These are phyloP conservation scores for Ormosia emarginata DNA, from an alignment of 306 rosid species.

Conservation along the genomic window DNA sequence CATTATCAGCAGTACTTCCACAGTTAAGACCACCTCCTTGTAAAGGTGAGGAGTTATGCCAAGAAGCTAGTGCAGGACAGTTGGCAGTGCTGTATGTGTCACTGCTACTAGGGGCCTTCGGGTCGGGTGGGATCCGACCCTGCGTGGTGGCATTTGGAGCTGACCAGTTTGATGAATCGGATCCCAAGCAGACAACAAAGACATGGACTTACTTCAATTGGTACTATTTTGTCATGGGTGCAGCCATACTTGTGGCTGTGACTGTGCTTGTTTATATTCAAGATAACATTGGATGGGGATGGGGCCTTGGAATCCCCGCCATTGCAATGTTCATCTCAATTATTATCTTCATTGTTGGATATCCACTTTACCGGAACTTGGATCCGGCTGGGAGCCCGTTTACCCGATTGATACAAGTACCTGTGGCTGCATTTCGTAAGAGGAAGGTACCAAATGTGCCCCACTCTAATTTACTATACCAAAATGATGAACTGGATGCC, in stretches of 20 bases:
- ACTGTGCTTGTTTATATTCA: slow-evolving; percentile 87
- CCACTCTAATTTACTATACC: slow-evolving; percentile 40
- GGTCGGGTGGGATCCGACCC: slow-evolving; percentile 97
- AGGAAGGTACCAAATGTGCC: slow-evolving; percentile 38
- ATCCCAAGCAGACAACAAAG: slow-evolving; percentile 57
- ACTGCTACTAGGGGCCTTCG: slow-evolving; percentile 59
- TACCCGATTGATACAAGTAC: slow-evolving; percentile 74
- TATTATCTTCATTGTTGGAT: slow-evolving; percentile 54
- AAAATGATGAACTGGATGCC: slow-evolving; percentile 68
- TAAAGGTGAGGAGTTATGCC: slow-evolving; percentile 45
- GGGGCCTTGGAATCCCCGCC: slow-evolving; percentile 83
- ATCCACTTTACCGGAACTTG: slow-evolving; percentile 80
- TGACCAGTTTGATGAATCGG: slow-evolving; percentile 80
- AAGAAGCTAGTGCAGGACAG: slow-evolving; percentile 62
- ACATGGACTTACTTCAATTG: slow-evolving; percentile 92
- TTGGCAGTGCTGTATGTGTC: slow-evolving; percentile 54
- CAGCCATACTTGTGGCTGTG: slow-evolving; percentile 70
- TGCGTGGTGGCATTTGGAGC: slow-evolving; percentile 97
- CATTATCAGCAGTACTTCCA: slow-evolving; percentile 76
- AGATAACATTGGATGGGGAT: slow-evolving; percentile 91
- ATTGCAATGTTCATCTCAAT: slow-evolving; percentile 78
- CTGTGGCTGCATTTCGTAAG: slow-evolving; percentile 67
- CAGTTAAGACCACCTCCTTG: slow-evolving; percentile 78
- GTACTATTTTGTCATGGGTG: slow-evolving; percentile 94
- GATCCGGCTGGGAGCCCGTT: slow-evolving; percentile 86